phyloP scores from a whole-genome alignment of 371 early-diverging fungal species.

The Zychaea mexicana region DNA sequence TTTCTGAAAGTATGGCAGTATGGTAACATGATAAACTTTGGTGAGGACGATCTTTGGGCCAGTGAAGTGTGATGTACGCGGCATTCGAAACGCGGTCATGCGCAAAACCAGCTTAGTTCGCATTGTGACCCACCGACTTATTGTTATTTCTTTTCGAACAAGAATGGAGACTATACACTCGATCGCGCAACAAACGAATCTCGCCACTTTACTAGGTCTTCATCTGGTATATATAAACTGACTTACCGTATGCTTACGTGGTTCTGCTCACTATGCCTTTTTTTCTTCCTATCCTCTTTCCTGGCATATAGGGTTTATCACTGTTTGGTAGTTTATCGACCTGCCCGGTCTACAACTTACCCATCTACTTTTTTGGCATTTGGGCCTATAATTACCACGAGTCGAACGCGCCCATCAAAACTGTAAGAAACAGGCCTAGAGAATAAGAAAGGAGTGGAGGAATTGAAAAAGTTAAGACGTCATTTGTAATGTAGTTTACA shows the following conservation, averaged over 20 bases:
- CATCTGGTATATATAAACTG: slow-evolving; percentile 35
- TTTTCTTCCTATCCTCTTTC: neutral
- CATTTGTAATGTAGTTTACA: slow-evolving; percentile 32
- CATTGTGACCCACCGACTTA: neutral
- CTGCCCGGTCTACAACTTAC: slow-evolving; percentile 50
- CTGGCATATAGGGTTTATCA: slow-evolving; percentile 36
- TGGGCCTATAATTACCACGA: slow-evolving; percentile 56
- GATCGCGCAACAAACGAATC: slow-evolving; percentile 42
- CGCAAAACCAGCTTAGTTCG: neutral
- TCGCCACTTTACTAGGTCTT: slow-evolving; percentile 48
- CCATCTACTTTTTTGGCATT: slow-evolving; percentile 53
- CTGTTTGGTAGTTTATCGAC: slow-evolving; percentile 45
- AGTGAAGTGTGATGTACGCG: neutral
- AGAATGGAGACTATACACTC: slow-evolving; percentile 42
- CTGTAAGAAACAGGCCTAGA: slow-evolving; percentile 21
- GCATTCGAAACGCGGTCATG: neutral
- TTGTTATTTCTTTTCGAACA: neutral
- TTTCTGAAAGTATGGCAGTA: too few relatives aligned
- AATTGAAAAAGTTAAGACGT: too few relatives aligned
- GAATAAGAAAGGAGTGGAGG: neutral
- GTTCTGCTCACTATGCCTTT: neutral
- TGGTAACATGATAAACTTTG: too few relatives aligned
- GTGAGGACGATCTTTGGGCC: too few relatives aligned
- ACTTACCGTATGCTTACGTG: neutral
- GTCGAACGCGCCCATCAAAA: slow-evolving; percentile 50